Evolutionary conservation across 2,329 filamentous ascomycete genomes (phyloP).

Genomic region (Phoma sp.): DNA sequence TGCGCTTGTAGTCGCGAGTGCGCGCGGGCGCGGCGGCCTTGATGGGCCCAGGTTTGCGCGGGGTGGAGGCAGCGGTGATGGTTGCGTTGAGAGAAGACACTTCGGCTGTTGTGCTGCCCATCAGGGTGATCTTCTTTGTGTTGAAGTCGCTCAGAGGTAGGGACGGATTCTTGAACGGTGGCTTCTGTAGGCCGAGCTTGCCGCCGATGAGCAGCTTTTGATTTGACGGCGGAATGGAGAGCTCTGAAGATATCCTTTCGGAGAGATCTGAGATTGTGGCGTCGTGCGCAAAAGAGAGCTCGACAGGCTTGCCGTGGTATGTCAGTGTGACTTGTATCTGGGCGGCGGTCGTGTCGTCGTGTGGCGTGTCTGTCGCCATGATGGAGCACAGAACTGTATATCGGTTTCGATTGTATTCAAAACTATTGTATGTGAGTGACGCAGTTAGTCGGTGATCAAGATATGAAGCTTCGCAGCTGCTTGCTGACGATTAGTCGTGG

Average conservation of each 20-base stretch:
- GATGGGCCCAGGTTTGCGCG: constrained; percentile 48
- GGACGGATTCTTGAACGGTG: constrained; percentile 66
- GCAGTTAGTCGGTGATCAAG: constrained; percentile 38
- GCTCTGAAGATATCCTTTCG: constrained; percentile 59
- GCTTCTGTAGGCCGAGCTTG: constrained; percentile 68
- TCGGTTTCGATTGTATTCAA: neutral
- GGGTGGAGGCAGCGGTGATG: constrained; percentile 48
- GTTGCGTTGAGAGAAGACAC: constrained; percentile 59
- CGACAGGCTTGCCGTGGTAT: constrained; percentile 60
- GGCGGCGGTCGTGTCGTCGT: constrained; percentile 18
- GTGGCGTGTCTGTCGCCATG: constrained; percentile 24
- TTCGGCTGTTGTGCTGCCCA: constrained; percentile 68
- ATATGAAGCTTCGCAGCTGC: constrained; percentile 32
- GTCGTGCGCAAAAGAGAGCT: constrained; percentile 54
- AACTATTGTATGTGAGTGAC: constrained; percentile 23
- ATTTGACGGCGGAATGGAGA: constrained; percentile 66
- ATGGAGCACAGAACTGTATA: neutral
- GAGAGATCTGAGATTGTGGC: constrained; percentile 66
- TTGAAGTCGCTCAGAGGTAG: constrained; percentile 58
- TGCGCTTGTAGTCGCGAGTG: constrained; percentile 54
- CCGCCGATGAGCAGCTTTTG: constrained; percentile 72
- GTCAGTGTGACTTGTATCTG: constrained; percentile 55
- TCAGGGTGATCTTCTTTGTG: constrained; percentile 67
- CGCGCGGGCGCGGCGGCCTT: constrained; percentile 48
- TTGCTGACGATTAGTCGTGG: constrained; percentile 26